Percentiles rank a stretch among this genome's conserved stretches.
Conservation (phyloP, 2,329 filamentous ascomycete species). For the Aspergillus glaucus region DNA sequence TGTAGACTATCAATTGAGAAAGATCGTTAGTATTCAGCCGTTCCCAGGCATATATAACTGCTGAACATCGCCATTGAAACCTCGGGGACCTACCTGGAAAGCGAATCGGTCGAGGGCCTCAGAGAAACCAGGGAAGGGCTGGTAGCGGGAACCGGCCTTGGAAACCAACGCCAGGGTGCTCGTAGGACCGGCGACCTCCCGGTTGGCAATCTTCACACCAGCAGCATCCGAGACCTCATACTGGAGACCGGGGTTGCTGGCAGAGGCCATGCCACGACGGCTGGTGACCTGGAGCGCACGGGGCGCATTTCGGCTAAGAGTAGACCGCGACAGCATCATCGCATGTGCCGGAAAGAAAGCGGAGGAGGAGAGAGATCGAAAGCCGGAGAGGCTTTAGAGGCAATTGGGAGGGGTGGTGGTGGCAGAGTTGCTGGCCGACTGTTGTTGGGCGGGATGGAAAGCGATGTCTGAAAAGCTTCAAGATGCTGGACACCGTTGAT, state of each 20-base stretch:
- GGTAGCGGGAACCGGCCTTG: slow-evolving; percentile 90
- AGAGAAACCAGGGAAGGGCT: slow-evolving; percentile 81
- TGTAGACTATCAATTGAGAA: slow-evolving; percentile 60
- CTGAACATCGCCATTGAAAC: slow-evolving; percentile 15
- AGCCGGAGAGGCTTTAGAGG: slow-evolving; percentile 33
- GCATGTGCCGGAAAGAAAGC: slow-evolving; percentile 49
- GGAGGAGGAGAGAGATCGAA: slow-evolving; percentile 27
- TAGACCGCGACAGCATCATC: slow-evolving; percentile 63
- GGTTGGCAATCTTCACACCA: slow-evolving; percentile 86
- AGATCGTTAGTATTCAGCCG: slow-evolving; percentile 7
- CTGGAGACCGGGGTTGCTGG: slow-evolving; percentile 68
- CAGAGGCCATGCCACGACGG: slow-evolving; percentile 57
- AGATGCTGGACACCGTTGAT: slow-evolving; percentile 33
- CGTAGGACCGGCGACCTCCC: slow-evolving; percentile 81
- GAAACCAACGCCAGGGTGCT: slow-evolving; percentile 86
- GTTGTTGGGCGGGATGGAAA: slow-evolving; percentile 20
- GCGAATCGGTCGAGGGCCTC: slow-evolving; percentile 91
- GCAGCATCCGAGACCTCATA: slow-evolving; percentile 82
- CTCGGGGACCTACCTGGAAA: slow-evolving; percentile 67
- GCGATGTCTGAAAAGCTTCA: slow-evolving; percentile 38
- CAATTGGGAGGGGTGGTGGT: slow-evolving; percentile 28
- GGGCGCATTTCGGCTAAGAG: slow-evolving; percentile 58
- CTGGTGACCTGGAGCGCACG: slow-evolving; percentile 52
- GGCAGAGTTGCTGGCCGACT: slow-evolving; percentile 22
- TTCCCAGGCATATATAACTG: not conserved